A percentile compares a stretch with the other conserved stretches of the same genome.
Evolutionary conservation across 2,329 filamentous ascomycete species (phyloP).

Genomic region (Stachybotrys elegans): DNA sequence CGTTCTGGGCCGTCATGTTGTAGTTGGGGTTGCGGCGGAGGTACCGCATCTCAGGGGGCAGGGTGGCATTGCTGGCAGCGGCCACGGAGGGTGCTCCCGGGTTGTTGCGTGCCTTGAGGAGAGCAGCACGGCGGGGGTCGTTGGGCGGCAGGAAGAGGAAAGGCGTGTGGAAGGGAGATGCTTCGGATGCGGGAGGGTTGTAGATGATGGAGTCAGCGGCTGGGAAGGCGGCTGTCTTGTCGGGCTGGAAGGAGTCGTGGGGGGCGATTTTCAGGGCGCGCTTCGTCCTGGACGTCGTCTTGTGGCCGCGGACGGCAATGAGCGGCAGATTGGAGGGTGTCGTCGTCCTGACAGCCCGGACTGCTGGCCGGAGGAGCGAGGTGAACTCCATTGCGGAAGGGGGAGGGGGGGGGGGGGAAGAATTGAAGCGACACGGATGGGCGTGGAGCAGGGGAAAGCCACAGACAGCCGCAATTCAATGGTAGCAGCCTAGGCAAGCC

Average conservation of each 20-base stretch:
- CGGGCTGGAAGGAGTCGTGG: conserved; percentile 53
- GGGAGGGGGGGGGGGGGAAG: too few relatives aligned
- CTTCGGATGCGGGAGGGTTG: conserved; percentile 50
- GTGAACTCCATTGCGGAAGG: conserved; percentile 32
- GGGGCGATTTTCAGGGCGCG: conserved; percentile 54
- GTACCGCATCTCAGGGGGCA: conserved; percentile 30
- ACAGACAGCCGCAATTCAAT: too few relatives aligned
- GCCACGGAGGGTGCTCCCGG: conserved; percentile 16
- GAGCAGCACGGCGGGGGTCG: conserved; percentile 48
- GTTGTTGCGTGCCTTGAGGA: conserved; percentile 37
- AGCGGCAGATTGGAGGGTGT: conserved; percentile 19
- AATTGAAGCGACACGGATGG: too few relatives aligned
- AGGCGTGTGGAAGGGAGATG: conserved; percentile 60
- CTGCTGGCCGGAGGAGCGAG: conserved; percentile 27
- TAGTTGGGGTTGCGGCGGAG: conserved; percentile 34
- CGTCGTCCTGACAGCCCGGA: conserved; percentile 26
- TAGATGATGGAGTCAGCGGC: conserved; percentile 43
- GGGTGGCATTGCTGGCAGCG: conserved; percentile 14
- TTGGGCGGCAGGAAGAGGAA: conserved; percentile 58
- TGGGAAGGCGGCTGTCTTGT: conserved; percentile 22
- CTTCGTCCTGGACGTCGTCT: conserved; percentile 50
- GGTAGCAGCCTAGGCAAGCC: conserved; percentile 5
- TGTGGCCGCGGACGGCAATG: conserved; percentile 35
- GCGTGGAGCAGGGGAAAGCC: too few relatives aligned
- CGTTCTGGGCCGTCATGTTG: conserved; percentile 49